Evolutionary conservation across 2,329 filamentous ascomycete genomes (phyloP), one percentile per base, ranked within the genome.

Genomic region (Bertia moriformis): DNA sequence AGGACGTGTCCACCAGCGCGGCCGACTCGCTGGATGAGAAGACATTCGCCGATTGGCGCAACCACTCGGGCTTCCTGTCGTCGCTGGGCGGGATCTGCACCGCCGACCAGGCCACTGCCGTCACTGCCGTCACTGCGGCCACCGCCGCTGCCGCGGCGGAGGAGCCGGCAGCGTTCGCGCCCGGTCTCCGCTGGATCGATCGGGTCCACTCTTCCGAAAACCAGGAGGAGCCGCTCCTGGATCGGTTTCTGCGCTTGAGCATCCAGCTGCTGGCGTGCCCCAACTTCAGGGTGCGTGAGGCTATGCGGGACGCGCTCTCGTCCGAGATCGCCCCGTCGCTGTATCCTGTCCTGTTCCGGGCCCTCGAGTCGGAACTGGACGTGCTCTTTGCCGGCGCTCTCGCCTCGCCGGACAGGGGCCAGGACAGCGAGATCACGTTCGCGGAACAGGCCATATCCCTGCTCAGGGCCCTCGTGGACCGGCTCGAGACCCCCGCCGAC

Each of bases 21-120:
- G 48, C 61, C 3, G 69, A 78, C 17, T 54, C 54, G 4, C 55
- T 75, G 14, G 66, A 75, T 24, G 75, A 79, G 44, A 66, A 57
- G 42, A 61, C 63, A 3, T 55, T 80, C 13, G 65, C 69, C 1
- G 74, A 81, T 48, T 83, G 78, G 78, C 67, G 78, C 27, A 83
- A 82, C 45, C 69, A 75, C 47, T 80, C 77, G 1, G 78, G 78
- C 0, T 80, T 83, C 45, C 61, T 83, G 10, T 76, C 76, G 4
- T 79, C 78, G 0, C 57, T 82, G 4, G 77, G 75, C 13, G 77
- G 78, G 2, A 69, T 76, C 40, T 83, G 78, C 51, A 72, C 72
- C 5, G 69, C 76, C 2, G 69, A 74, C 41, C 70, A 75, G 49
- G 61, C 68, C 38, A 59, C 66, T 39, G n/a, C n/a, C n/a, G n/a